Evolutionary conservation across 2,329 filamentous ascomycete genomes (phyloP).

Genomic region (Colletotrichum sp.): DNA sequence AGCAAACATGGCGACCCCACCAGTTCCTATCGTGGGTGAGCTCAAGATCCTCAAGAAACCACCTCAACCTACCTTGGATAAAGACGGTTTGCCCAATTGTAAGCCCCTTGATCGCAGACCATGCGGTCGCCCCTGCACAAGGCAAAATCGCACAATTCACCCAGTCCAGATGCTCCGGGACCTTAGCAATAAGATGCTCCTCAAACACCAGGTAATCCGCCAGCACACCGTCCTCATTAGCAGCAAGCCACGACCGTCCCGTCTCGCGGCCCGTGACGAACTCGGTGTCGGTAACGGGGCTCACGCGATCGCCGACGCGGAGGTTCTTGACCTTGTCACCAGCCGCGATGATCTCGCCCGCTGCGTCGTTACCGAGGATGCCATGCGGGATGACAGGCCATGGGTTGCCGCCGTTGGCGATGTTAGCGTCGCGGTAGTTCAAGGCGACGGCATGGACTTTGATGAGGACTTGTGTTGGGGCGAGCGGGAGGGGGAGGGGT

Average conservation of each 20-base stretch:
- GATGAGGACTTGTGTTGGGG: slow-evolving; percentile 33
- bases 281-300: slow-evolving; percentile 42
- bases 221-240: slow-evolving; percentile 47
- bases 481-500: slow-evolving; percentile 31
- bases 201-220: slow-evolving; percentile 46
- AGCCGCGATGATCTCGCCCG: slow-evolving; percentile 42
- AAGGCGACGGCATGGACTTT: slow-evolving; percentile 36
- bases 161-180: slow-evolving; percentile 42
- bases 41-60: neutral
- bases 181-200: slow-evolving; percentile 37
- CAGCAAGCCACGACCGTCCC: slow-evolving; percentile 45
- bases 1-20: slow-evolving; percentile 38
- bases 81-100: slow-evolving; percentile 44
- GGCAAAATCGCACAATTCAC: slow-evolving; percentile 40
- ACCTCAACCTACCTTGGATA: slow-evolving; percentile 40
- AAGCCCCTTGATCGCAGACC: slow-evolving; percentile 45
- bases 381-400: slow-evolving; percentile 41
- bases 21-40: slow-evolving; percentile 32
- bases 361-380: slow-evolving; percentile 42
- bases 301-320: slow-evolving; percentile 38
- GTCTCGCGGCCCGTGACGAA: slow-evolving; percentile 41
- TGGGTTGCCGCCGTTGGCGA: slow-evolving; percentile 43
- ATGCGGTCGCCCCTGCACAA: slow-evolving; percentile 50
- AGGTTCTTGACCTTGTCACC: slow-evolving; percentile 38
- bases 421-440: slow-evolving; percentile 41